These are phyloP conservation scores for Solanum tarijense DNA, from an alignment of 257 asterid genomes.

Conservation along the genomic window DNA sequence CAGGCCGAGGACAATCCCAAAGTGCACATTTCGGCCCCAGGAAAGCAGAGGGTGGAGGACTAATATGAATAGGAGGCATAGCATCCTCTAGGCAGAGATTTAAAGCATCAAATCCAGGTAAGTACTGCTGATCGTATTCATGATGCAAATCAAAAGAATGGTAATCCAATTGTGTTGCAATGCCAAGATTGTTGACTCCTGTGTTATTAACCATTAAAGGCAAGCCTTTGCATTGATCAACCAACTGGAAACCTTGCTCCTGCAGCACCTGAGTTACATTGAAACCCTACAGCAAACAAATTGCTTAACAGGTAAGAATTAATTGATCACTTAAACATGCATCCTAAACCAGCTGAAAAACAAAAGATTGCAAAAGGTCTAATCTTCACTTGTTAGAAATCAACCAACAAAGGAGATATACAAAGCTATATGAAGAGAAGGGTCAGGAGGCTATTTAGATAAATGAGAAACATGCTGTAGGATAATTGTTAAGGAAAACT, in stretches of 20 bases:
- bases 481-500: neutral
- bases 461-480: neutral
- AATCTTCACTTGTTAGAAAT: slow-evolving; percentile 15
- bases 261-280: slow-evolving; percentile 37
- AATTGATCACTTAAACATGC: neutral
- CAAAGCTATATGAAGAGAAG: neutral
- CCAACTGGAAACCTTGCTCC: slow-evolving; percentile 45
- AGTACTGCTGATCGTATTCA: slow-evolving; percentile 51
- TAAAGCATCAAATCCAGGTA: slow-evolving; percentile 41
- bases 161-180: slow-evolving; percentile 43
- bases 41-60: slow-evolving; percentile 92
- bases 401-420: neutral
- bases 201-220: slow-evolving; percentile 33
- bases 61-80: slow-evolving; percentile 36
- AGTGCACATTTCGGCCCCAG: slow-evolving; percentile 97
- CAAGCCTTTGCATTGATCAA: slow-evolving; percentile 53
- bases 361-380: neutral
- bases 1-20: slow-evolving; percentile 68
- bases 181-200: slow-evolving; percentile 36
- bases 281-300: slow-evolving; percentile 36
- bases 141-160: slow-evolving; percentile 55
- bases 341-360: neutral
- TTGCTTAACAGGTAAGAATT: neutral
- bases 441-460: neutral
- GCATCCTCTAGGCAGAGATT: slow-evolving; percentile 41